Evolutionary conservation across 352 stramenopile species (phyloP).

Genomic region (Phytophthora palmivora): DNA sequence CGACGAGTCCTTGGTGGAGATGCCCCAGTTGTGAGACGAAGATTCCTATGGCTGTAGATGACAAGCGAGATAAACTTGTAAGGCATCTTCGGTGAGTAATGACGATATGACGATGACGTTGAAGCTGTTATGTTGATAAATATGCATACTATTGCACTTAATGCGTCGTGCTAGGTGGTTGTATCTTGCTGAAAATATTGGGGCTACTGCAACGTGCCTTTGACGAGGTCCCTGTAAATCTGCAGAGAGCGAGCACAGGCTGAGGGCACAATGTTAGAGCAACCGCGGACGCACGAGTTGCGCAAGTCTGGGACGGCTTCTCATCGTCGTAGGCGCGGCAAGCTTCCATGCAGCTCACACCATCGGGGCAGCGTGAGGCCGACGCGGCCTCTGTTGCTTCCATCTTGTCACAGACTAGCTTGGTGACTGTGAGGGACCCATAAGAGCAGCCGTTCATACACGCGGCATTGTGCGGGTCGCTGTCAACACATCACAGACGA

Average conservation of each 20-base stretch:
- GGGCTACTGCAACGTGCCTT: conserved; percentile 4
- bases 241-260: conserved; percentile 71
- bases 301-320: conserved; percentile 49
- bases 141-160: neutral
- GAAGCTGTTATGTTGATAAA: neutral
- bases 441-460: conserved; percentile 86
- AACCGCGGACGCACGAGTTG: conserved; percentile 61
- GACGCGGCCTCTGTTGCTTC: conserved; percentile 29
- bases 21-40: conserved; percentile 15
- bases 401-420: conserved; percentile 69
- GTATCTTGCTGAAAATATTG: neutral
- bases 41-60: neutral
- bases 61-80: conserved; percentile 6
- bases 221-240: conserved; percentile 61
- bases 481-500: conserved; percentile 24
- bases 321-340: conserved; percentile 72
- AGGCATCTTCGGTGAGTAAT: neutral
- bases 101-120: neutral
- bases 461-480: conserved; percentile 62
- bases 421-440: conserved; percentile 74
- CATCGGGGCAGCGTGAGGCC: conserved; percentile 54
- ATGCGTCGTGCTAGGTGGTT: neutral
- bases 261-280: conserved; percentile 64
- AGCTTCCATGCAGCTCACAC: conserved; percentile 63
- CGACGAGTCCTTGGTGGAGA: conserved; percentile 20